Conservation (phyloP, 305 asterid species). For the Ilex paraguariensis region DNA sequence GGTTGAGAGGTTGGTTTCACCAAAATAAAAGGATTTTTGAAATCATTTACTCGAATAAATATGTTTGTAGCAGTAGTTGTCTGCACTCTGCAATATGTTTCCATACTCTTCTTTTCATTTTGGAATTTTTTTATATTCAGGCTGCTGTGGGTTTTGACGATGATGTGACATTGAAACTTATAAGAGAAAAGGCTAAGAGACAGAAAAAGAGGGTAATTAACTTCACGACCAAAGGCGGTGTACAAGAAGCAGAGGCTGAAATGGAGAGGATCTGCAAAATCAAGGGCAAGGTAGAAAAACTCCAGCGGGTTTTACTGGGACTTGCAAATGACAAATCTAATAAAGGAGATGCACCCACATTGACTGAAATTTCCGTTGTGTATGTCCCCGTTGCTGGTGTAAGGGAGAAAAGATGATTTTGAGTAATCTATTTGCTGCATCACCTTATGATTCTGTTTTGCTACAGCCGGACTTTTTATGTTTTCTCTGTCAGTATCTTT, state of each 20-base stretch:
- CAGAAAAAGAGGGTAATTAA: conserved; percentile 33
- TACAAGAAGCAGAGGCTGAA: conserved; percentile 50
- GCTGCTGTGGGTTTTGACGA: conserved; percentile 47
- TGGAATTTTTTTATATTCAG: conserved; percentile 30
- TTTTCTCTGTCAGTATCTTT: too few relatives aligned
- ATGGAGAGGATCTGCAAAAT: conserved; percentile 75
- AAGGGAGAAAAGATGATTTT: conserved; percentile 53
- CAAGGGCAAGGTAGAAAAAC: conserved; percentile 55
- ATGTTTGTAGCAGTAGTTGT: conserved; percentile 5
- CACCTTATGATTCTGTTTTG: conserved; percentile 9
- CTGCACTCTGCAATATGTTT: conserved; percentile 12
- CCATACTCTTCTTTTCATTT: conserved; percentile 2
- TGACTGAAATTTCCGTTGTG: conserved; percentile 32
- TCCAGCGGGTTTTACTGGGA: conserved; percentile 44
- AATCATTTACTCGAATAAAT: neutral
- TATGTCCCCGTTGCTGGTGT: conserved; percentile 78
- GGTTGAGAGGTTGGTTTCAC: too few relatives aligned
- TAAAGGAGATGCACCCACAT: conserved; percentile 25
- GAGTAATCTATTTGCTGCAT: neutral
- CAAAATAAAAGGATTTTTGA: too few relatives aligned
- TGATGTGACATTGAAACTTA: conserved; percentile 65
- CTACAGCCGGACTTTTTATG: conserved; percentile 6
- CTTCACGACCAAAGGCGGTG: conserved; percentile 22
- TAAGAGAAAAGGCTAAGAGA: conserved; percentile 61
- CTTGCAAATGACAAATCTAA: conserved; percentile 31